These are phyloP conservation scores for Russula vinacea DNA, from an alignment of 768 basidiomycete species.

Conservation along the genomic window DNA sequence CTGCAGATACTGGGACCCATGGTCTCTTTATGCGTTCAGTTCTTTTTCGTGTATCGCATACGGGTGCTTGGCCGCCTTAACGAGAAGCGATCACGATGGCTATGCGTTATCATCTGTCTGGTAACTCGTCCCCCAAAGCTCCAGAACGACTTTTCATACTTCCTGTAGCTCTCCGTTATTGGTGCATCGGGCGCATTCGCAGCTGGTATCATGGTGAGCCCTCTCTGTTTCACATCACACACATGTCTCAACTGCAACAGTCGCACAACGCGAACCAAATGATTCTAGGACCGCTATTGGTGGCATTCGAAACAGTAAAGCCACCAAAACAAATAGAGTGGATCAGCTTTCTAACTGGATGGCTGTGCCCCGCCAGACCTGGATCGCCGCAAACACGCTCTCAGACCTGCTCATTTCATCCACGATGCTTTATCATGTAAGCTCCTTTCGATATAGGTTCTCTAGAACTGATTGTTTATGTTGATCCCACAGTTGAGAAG, in stretches of 20 bases:
- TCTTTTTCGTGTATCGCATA: slow-evolving; percentile 38
- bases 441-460: no score
- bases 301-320: neutral
- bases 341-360: no score
- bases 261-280: neutral
- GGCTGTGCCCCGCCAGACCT: neutral
- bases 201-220: slow-evolving; percentile 8
- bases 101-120: neutral
- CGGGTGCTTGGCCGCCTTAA: slow-evolving; percentile 23
- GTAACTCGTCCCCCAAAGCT: neutral
- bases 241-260: neutral
- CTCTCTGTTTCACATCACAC: neutral
- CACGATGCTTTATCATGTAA: slow-evolving; percentile 14
- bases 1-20: slow-evolving; percentile 34
- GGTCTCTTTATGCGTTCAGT: slow-evolving; percentile 33
- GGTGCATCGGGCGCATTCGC: neutral
- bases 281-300: no score
- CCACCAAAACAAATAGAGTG: neutral
- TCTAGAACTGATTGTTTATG: neutral
- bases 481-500: neutral
- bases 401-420: slow-evolving; percentile 13
- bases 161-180: slow-evolving; percentile 1
- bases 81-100: neutral
- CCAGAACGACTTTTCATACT: neutral
- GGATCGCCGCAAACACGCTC: slow-evolving; percentile 11